A percentile compares a stretch with the other conserved stretches of the same genome.
These are phyloP conservation scores for Arthrobotrys sphaeroides DNA, from an alignment of 2,329 filamentous ascomycete species.

Conservation along the genomic window DNA sequence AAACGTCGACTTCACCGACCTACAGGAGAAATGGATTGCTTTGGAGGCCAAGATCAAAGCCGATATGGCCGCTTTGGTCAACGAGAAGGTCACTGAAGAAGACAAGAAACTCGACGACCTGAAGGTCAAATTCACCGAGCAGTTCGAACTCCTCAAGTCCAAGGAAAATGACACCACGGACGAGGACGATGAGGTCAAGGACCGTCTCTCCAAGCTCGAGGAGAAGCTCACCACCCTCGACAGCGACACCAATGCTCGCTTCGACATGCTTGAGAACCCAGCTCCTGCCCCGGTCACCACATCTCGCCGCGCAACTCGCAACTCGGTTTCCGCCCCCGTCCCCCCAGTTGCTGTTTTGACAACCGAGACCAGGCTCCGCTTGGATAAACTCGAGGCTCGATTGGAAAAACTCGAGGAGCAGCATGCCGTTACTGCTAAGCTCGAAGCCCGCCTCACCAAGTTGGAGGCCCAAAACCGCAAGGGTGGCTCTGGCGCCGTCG, in stretches of 20 bases:
- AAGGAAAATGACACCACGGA: not conserved
- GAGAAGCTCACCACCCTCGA: not conserved
- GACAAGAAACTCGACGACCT: not conserved
- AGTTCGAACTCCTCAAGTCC: not conserved
- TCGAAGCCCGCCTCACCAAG: not conserved
- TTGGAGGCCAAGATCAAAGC: constrained; percentile 2
- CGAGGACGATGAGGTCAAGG: not conserved
- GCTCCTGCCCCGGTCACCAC: not conserved
- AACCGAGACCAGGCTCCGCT: not conserved
- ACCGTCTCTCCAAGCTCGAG: not conserved
- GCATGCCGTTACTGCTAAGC: not conserved
- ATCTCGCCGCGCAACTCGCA: constrained; percentile 3
- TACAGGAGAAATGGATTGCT: not conserved
- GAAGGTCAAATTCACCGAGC: not conserved
- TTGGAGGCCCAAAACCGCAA: not conserved
- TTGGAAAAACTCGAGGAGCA: constrained; percentile 2
- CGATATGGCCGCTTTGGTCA: not conserved
- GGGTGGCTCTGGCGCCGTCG: not conserved
- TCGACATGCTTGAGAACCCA: constrained; percentile 12
- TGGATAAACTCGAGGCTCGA: constrained; percentile 19
- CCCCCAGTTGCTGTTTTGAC: not conserved
- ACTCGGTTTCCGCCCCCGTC: not conserved
- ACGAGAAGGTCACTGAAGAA: not conserved
- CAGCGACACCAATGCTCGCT: not conserved
- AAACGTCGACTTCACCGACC: not conserved